These are phyloP conservation scores for Russula lepida DNA, from an alignment of 768 basidiomycete species.

Conservation along the genomic window DNA sequence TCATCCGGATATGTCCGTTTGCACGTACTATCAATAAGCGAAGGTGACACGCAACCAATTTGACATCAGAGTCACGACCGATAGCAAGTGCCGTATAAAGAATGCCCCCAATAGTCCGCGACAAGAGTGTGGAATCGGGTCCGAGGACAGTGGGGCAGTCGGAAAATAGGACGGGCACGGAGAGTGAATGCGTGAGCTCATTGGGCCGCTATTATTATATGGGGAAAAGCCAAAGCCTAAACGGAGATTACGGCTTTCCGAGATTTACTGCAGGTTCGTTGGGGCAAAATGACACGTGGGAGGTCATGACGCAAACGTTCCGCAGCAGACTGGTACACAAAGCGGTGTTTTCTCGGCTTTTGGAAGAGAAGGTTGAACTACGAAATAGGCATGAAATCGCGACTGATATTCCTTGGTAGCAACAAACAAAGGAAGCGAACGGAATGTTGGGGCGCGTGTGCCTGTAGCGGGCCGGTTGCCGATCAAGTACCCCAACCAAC, in stretches of 20 bases:
- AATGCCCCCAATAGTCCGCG: background rate
- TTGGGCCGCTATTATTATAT: background rate
- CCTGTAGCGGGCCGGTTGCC: background rate
- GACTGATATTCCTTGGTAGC: background rate
- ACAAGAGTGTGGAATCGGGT: background rate
- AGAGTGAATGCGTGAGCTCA: background rate
- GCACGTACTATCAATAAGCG: background rate
- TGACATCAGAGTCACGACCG: background rate
- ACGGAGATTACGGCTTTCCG: too few species aligned
- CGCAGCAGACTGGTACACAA: background rate
- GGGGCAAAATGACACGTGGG: background rate
- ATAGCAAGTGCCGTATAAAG: background rate
- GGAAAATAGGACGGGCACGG: background rate
- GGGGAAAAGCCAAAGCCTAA: background rate
- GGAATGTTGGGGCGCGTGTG: background rate
- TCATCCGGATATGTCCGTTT: background rate
- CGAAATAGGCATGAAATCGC: background rate
- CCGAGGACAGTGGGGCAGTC: background rate
- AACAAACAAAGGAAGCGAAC: background rate
- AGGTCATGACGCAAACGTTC: background rate
- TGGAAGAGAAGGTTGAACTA: background rate
- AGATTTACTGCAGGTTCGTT: background rate
- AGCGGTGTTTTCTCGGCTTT: background rate
- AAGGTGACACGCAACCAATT: background rate
- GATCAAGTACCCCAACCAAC: slow-evolving; percentile 5